These are phyloP conservation scores for Fusarium begoniae DNA, from an alignment of 2,329 filamentous ascomycete species.

Conservation along the genomic window DNA sequence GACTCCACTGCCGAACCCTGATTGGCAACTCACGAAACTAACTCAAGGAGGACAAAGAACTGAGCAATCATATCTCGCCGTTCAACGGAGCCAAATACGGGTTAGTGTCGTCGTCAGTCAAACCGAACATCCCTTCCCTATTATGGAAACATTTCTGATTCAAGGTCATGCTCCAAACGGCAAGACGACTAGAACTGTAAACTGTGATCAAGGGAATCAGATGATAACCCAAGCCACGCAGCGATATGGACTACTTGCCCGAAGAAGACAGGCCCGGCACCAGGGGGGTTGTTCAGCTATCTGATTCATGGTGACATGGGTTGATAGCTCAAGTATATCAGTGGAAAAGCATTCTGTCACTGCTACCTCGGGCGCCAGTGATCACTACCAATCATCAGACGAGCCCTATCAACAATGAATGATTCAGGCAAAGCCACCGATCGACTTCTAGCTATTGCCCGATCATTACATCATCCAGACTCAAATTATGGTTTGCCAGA, in stretches of 20 bases:
- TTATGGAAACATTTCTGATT: background rate
- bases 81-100: background rate
- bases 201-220: background rate
- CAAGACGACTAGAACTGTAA: background rate
- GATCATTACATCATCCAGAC: accelerated
- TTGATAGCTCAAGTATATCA: background rate
- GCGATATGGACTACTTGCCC: background rate
- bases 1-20: background rate
- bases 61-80: background rate
- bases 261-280: background rate
- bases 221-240: background rate
- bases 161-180: accelerated
- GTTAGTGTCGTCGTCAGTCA: background rate
- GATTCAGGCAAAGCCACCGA: background rate
- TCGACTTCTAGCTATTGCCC: background rate
- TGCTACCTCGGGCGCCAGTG: background rate
- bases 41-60: accelerated
- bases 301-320: background rate
- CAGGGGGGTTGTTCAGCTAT: accelerated
- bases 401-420: background rate
- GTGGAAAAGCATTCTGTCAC: background rate
- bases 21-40: background rate
- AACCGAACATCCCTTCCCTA: background rate
- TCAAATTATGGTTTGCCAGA: background rate
- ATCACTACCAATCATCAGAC: accelerated